Percentiles rank a stretch among this genome's conserved stretches.
Conservation (phyloP, 805 yeast species). For the Maudiozyma saulgeensis region DNA sequence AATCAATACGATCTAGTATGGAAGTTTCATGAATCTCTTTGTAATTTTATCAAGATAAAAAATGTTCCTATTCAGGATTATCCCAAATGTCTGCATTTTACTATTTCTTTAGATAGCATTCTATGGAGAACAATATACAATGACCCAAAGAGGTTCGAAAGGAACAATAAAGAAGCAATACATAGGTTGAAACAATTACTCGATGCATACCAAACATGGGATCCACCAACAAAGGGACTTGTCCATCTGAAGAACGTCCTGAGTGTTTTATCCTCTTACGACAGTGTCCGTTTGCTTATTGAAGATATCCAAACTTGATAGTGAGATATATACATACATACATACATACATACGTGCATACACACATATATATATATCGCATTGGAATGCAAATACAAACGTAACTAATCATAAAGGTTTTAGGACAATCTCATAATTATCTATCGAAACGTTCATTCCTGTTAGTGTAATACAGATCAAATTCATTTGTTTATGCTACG, state of each 20-base stretch:
- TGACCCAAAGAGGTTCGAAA: constrained; percentile 9
- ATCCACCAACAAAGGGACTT: constrained; percentile 28
- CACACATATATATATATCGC: not conserved
- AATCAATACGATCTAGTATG: constrained; percentile 35
- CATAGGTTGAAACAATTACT: constrained; percentile 19
- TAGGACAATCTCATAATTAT: too few relatives aligned
- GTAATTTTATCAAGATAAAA: constrained; percentile 26
- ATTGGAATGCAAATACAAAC: too few relatives aligned
- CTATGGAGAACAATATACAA: constrained; percentile 8
- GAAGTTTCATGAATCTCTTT: constrained; percentile 34
- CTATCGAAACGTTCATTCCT: too few relatives aligned
- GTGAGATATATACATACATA: not conserved
- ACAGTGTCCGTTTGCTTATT: constrained; percentile 15
- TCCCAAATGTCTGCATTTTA: constrained; percentile 9
- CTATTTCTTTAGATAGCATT: constrained; percentile 10
- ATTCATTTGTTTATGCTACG: too few relatives aligned
- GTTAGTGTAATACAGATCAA: too few relatives aligned
- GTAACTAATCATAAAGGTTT: too few relatives aligned
- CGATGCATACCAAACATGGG: constrained; percentile 24
- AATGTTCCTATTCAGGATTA: constrained; percentile 23
- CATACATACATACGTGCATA: not conserved
- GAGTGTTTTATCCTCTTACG: constrained; percentile 24
- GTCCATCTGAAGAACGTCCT: constrained; percentile 22
- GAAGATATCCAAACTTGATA: constrained; percentile 8
- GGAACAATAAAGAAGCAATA: constrained; percentile 17